These are phyloP conservation scores for Chrysopogon serrulatus DNA, from an alignment of 176 grass and related monocot genomes.

Conservation along the genomic window DNA sequence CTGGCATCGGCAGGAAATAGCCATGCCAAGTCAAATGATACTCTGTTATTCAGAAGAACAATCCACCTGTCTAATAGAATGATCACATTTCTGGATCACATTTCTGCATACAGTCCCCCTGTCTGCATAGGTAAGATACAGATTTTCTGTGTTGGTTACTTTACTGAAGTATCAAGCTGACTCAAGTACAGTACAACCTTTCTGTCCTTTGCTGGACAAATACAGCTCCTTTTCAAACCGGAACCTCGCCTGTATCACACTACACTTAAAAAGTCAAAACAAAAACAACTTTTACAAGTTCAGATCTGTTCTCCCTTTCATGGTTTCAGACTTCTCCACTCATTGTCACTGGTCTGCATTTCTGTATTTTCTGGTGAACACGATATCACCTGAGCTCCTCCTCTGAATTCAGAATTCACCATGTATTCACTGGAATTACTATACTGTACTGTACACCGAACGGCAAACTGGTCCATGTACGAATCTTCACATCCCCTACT, in stretches of 20 bases:
- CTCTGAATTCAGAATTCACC: neutral
- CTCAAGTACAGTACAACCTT: neutral
- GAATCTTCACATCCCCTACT: slow-evolving; percentile 9
- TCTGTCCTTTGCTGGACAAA: neutral
- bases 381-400: neutral
- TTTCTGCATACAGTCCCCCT: too few relatives aligned
- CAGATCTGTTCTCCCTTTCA: neutral
- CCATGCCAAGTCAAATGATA: neutral
- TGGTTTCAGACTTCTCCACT: neutral
- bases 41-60: neutral
- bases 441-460: slow-evolving; percentile 10
- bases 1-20: neutral
- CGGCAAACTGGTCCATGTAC: neutral
- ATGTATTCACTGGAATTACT: slow-evolving; percentile 5
- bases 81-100: neutral
- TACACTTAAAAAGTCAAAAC: neutral
- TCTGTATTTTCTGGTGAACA: neutral
- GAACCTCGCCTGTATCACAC: neutral
- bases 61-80: neutral
- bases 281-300: neutral
- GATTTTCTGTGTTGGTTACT: neutral
- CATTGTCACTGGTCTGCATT: neutral
- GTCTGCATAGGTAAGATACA: too few relatives aligned
- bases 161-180: neutral
- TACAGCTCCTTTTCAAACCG: neutral